Conservation (phyloP, 2,329 filamentous ascomycete genomes). For the Corniculantispora saksenae region DNA sequence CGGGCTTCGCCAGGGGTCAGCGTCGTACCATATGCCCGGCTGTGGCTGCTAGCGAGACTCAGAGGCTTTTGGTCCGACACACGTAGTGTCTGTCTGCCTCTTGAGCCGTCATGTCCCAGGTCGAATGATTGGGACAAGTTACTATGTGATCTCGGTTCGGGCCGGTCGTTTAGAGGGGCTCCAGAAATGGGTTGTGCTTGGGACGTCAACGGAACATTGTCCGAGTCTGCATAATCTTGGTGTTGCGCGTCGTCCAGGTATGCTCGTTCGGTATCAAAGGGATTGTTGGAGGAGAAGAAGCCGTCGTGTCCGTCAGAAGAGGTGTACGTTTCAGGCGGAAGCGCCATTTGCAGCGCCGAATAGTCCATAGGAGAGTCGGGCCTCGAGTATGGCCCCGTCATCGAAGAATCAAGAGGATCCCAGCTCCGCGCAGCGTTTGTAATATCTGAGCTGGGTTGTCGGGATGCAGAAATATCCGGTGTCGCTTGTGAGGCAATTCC, state of each 20-base stretch:
- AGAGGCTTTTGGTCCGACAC: constrained; percentile 59
- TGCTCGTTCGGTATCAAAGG: constrained; percentile 32
- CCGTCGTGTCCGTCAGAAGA: constrained; percentile 26
- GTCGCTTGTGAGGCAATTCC: neutral
- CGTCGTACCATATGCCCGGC: constrained; percentile 58
- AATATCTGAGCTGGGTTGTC: constrained; percentile 4
- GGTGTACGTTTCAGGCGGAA: constrained; percentile 53
- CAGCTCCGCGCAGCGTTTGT: neutral
- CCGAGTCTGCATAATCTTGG: constrained; percentile 53
- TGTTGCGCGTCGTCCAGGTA: constrained; percentile 37
- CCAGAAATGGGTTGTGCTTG: constrained; percentile 57
- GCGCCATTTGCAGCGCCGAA: constrained; percentile 54
- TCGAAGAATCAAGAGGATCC: constrained; percentile 27
- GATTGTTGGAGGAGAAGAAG: constrained; percentile 32
- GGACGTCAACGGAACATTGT: constrained; percentile 59
- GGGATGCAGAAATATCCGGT: neutral
- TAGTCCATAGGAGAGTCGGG: constrained; percentile 55
- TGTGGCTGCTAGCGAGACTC: constrained; percentile 50
- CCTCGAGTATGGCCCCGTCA: constrained; percentile 30
- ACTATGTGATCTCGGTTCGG: constrained; percentile 47
- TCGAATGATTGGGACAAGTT: constrained; percentile 61
- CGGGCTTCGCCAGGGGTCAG: constrained; percentile 53
- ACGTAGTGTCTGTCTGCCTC: constrained; percentile 54
- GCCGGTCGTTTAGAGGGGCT: constrained; percentile 42
- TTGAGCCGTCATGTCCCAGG: constrained; percentile 56